Evolutionary conservation across 208 protist species (phyloP).

Genomic region (Crithidia brevicula): DNA sequence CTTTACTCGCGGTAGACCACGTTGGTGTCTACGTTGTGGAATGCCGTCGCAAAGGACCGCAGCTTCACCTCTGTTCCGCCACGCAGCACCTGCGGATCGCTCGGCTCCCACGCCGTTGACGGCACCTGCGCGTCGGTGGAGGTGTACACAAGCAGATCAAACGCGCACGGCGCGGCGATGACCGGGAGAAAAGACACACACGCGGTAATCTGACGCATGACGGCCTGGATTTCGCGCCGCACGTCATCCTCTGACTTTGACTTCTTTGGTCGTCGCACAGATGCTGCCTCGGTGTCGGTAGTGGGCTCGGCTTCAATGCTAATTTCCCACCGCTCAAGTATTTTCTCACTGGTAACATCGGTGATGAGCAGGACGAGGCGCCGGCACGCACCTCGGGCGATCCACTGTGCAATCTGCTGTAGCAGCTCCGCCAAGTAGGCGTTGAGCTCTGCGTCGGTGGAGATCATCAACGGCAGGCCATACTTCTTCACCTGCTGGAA

Average conservation of each 20-base stretch:
- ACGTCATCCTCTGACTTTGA: slow-evolving; percentile 89
- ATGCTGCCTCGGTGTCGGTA: not conserved
- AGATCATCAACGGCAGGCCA: slow-evolving; percentile 95
- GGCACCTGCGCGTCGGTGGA: slow-evolving; percentile 80
- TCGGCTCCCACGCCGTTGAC: slow-evolving; percentile 94
- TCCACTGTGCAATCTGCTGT: slow-evolving; percentile 94
- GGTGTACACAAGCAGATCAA: slow-evolving; percentile 96
- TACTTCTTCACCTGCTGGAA: slow-evolving; percentile 96
- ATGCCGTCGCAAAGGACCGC: slow-evolving; percentile 94
- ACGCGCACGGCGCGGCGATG: slow-evolving; percentile 79
- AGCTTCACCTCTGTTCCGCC: slow-evolving; percentile 94
- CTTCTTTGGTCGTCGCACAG: slow-evolving; percentile 4
- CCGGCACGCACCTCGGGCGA: slow-evolving; percentile 89
- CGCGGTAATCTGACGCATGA: slow-evolving; percentile 97
- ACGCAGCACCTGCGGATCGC: slow-evolving; percentile 94
- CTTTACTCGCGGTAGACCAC: slow-evolving; percentile 82
- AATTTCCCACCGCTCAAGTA: slow-evolving; percentile 97
- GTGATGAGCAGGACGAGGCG: slow-evolving; percentile 95
- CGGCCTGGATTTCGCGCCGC: slow-evolving; percentile 93
- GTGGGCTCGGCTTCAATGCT: slow-evolving; percentile 53
- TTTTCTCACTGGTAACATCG: slow-evolving; percentile 52
- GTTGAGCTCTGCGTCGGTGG: slow-evolving; percentile 94
- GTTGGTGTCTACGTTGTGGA: slow-evolving; percentile 89
- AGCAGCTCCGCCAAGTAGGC: slow-evolving; percentile 96
- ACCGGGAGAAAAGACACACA: slow-evolving; percentile 97